Percentiles rank a stretch among this genome's conserved stretches.
These are phyloP conservation scores for Agrocybe chaxingu DNA, from an alignment of 768 basidiomycete species.

Conservation along the genomic window DNA sequence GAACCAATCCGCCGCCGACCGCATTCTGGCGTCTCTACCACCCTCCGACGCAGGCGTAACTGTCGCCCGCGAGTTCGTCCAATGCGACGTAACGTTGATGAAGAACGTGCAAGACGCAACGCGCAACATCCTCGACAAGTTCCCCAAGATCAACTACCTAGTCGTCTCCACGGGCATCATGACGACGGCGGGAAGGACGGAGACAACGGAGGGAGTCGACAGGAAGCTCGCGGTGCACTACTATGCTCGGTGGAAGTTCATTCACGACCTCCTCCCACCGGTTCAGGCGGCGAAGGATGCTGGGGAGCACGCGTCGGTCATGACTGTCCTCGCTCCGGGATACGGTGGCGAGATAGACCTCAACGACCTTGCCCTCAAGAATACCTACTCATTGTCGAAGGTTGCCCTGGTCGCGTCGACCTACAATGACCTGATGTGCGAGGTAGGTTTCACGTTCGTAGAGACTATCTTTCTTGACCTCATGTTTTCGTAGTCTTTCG, in stretches of 20 bases:
- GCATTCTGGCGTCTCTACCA: conserved; percentile 41
- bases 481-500: conserved; percentile 27
- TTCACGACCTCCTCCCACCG: conserved; percentile 39
- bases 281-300: conserved; percentile 39
- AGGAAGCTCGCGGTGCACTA: conserved; percentile 40
- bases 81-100: conserved; percentile 44
- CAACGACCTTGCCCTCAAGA: conserved; percentile 44
- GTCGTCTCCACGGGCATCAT: conserved; percentile 44
- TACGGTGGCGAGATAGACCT: conserved; percentile 40
- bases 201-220: conserved; percentile 32
- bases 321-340: conserved; percentile 40
- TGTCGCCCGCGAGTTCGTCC: conserved; percentile 38
- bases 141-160: conserved; percentile 48
- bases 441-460: conserved; percentile 34
- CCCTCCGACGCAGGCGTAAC: conserved; percentile 12
- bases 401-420: conserved; percentile 31
- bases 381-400: conserved; percentile 26
- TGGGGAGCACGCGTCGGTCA: conserved; percentile 50
- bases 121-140: conserved; percentile 25
- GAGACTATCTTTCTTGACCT: background rate
- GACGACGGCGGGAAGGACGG: conserved; percentile 31
- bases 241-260: conserved; percentile 51
- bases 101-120: conserved; percentile 35
- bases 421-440: conserved; percentile 50
- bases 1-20: conserved; percentile 44